Percentiles rank a stretch among this genome's conserved stretches.
Evolutionary conservation across 441 rosid genomes (phyloP).

Genomic region (Syzygium syzygioides): DNA sequence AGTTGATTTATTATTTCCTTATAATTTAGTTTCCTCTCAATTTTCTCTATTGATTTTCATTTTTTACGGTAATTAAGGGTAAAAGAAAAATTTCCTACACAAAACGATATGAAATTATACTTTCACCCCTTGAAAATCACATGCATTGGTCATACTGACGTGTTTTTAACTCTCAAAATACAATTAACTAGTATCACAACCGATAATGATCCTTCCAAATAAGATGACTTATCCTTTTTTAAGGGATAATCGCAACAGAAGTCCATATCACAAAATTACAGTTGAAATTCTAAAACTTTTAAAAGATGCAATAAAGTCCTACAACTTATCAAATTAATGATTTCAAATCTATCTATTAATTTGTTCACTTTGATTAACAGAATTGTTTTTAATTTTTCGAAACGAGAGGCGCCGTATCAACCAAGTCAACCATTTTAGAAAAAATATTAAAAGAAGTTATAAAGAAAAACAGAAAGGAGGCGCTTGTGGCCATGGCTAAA

Average conservation of each 20-base stretch:
- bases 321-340: neutral
- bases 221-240: neutral
- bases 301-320: fast-evolving
- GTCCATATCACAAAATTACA: neutral
- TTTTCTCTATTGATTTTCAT: neutral
- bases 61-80: neutral
- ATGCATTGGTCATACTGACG: neutral
- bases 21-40: neutral
- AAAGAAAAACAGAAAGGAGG: neutral
- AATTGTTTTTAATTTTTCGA: neutral
- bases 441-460: neutral
- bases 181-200: neutral
- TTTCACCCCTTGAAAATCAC: neutral
- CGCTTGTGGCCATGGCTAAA: neutral
- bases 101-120: neutral
- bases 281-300: fast-evolving
- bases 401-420: neutral
- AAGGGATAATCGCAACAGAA: neutral
- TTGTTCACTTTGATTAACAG: fast-evolving
- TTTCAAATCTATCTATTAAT: neutral
- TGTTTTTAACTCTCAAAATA: neutral
- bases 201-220: neutral
- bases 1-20: neutral
- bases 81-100: neutral
- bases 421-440: no score